Evolutionary conservation across 768 basidiomycete genomes (phyloP), one percentile per base, ranked within the genome.

Genomic region (Kwoniella sp.): DNA sequence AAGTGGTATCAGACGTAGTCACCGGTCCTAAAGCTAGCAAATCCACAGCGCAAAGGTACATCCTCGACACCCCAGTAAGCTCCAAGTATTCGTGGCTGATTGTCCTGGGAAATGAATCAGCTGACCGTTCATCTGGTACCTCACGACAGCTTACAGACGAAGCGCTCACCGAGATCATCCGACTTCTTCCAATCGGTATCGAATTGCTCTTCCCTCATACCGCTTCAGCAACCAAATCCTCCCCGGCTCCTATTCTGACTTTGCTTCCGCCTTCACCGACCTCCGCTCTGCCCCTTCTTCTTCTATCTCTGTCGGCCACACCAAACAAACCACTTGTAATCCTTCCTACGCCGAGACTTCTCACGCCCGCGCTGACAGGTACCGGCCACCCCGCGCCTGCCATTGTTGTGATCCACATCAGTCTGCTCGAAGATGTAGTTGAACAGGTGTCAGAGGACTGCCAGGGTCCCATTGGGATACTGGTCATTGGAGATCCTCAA

Each of bases 151-250:
- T 89, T 21, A 58, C 69, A 2, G 66, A 74, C 49, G 70, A 70
- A 51, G 64, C 65, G 0, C 62, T 76, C 15, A 25, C 52, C 13
- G 68, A 70, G 37, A 63, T 71, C 40, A 50, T 69, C 30, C 73
- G 62, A 7, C 55, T 59, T 19, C 55, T 66, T 2, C 63, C 68
- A 56, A 68, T 66, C n/a, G 72, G 60, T 30, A 63, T 76, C 52
- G 22, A 2, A 71, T 90, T 91, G 89, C 80, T 93, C 89, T 76
- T 72, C 92, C 72, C 85, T 88, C 1, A 85, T 86, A 6, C 84
- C 86, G 66, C 87, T 87, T 10, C 86, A 90, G 33, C 54, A 5
- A 26, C 40, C 10, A 30, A 49, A n/a, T 21, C 58, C 1, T 59
- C 83, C 84, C 73, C 91, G 87, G 6, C 81, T 88, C 59, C 82